A percentile compares a stretch with the other conserved stretches of the same genome.
phyloP scores from a whole-genome alignment of 2,329 filamentous ascomycete genomes.

The Stagonosporopsis rhizophila region DNA sequence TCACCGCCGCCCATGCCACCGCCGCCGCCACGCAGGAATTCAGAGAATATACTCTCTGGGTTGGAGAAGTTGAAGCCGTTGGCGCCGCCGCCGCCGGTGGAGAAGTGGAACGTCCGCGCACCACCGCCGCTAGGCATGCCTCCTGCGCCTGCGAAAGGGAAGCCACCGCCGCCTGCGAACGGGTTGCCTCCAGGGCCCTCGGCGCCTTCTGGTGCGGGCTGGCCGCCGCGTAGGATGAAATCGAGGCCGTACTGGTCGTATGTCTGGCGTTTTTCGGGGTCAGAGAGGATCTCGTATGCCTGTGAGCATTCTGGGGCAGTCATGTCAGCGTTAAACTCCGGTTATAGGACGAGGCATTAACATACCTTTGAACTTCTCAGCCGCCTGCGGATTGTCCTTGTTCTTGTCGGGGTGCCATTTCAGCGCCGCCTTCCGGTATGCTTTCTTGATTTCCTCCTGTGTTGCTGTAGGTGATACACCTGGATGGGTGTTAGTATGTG shows the following conservation, averaged over 20 bases:
- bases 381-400: constrained; percentile 82
- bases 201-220: constrained; percentile 63
- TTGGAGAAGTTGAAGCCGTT: constrained; percentile 83
- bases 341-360: constrained; percentile 4
- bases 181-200: constrained; percentile 48
- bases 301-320: constrained; percentile 77
- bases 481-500: constrained; percentile 33
- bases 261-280: constrained; percentile 93
- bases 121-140: constrained; percentile 59
- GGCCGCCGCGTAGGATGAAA: constrained; percentile 83
- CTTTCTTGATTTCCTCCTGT: constrained; percentile 97
- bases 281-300: constrained; percentile 96
- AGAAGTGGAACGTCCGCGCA: constrained; percentile 70
- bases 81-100: constrained; percentile 61
- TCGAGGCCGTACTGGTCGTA: constrained; percentile 97
- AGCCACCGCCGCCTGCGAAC: constrained; percentile 58
- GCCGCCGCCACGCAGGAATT: constrained; percentile 74
- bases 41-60: constrained; percentile 82
- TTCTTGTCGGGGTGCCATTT: constrained; percentile 99
- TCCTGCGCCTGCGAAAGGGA: constrained; percentile 63
- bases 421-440: constrained; percentile 86
- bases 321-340: constrained; percentile 21
- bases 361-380: constrained; percentile 89
- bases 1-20: constrained; percentile 62
- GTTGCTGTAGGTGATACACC: constrained; percentile 77